These are phyloP conservation scores for Kregervanrija delftensis DNA, from an alignment of 805 yeast genomes.

Conservation along the genomic window DNA sequence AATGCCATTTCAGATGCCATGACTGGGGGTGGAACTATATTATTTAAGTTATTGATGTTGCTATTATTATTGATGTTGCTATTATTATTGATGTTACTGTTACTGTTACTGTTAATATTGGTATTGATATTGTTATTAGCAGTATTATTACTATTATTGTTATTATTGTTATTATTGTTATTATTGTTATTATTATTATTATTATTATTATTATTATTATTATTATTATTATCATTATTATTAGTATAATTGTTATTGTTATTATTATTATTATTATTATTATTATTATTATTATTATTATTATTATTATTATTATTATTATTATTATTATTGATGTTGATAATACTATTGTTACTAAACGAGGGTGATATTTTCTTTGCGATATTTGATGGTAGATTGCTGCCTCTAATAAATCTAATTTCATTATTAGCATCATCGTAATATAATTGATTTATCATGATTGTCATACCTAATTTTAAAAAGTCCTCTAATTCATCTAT, in stretches of 20 bases:
- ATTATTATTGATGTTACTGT: neutral
- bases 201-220: neutral
- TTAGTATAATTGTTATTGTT: neutral
- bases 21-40: too few relatives aligned
- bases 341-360: neutral
- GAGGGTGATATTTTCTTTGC: neutral
- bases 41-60: too few relatives aligned
- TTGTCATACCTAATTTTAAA: conserved; percentile 34
- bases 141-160: neutral
- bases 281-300: neutral
- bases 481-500: conserved; percentile 39
- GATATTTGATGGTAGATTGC: conserved; percentile 24
- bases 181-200: neutral
- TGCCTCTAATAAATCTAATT: conserved; percentile 23
- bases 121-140: neutral
- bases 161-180: neutral
- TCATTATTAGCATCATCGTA: conserved; percentile 23
- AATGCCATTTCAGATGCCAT: too few relatives aligned
- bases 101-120: neutral
- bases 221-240: neutral
- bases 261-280: too few relatives aligned
- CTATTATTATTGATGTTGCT: neutral
- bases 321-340: neutral
- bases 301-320: neutral
- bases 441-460: conserved; percentile 17